Conservation (phyloP, 2,329 filamentous ascomycete species). For the Pseudogymnoascus sp. region DNA sequence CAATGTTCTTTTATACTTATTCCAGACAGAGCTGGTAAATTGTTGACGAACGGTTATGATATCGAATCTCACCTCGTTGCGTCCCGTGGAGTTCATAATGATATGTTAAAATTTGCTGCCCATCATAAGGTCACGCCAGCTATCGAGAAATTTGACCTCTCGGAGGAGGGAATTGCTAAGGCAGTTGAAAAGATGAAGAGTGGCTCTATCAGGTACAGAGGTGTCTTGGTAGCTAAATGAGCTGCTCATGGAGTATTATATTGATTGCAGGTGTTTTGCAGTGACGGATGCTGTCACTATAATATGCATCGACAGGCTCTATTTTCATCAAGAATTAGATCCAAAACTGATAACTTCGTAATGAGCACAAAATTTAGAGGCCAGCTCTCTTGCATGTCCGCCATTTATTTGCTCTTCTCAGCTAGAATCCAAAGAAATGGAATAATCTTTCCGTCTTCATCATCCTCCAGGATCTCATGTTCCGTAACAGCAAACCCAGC, state of each 20-base stretch:
- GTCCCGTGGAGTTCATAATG: constrained; percentile 12
- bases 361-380: not conserved
- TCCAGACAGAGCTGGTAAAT: not conserved
- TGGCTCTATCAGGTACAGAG: constrained; percentile 18
- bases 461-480: constrained; percentile 10
- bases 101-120: constrained; percentile 18
- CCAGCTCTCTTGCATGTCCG: not conserved
- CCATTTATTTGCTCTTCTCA: constrained; percentile 1
- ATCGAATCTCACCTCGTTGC: constrained; percentile 15
- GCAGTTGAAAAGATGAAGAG: constrained; percentile 14
- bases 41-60: constrained; percentile 17
- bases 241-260: not conserved
- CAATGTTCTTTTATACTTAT: not conserved
- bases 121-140: constrained; percentile 13
- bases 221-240: constrained; percentile 12
- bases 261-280: too few relatives aligned
- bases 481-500: constrained; percentile 8
- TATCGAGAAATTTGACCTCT: constrained; percentile 16
- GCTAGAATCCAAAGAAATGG: constrained; percentile 13
- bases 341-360: not conserved
- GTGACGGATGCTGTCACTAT: not conserved
- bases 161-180: constrained; percentile 11
- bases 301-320: not conserved
- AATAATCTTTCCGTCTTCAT: constrained; percentile 9
- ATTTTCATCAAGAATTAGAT: not conserved